phyloP scores from a whole-genome alignment of 345 rosid species.

The Hevea brasiliensis region DNA sequence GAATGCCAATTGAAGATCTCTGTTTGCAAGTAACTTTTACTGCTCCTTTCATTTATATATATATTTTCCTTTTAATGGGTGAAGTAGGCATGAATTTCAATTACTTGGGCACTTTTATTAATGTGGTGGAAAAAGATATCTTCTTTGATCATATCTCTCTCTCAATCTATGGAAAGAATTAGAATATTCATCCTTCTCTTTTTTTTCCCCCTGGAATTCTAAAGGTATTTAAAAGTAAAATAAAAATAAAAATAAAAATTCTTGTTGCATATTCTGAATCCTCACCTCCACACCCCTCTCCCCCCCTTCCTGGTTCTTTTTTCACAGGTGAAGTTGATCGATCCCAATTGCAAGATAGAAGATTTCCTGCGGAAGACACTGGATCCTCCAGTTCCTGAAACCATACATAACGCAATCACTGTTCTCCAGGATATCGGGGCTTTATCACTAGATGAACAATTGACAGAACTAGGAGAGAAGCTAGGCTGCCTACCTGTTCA shows the following conservation, averaged over 20 bases:
- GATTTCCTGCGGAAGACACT: slow-evolving; percentile 69
- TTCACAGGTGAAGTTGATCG: slow-evolving; percentile 85
- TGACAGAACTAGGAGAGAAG: slow-evolving; percentile 89
- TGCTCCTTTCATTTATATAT: not conserved
- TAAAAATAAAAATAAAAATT: too few species aligned
- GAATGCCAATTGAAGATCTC: slow-evolving; percentile 91
- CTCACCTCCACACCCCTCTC: too few species aligned
- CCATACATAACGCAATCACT: slow-evolving; percentile 65
- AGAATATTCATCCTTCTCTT: too few species aligned
- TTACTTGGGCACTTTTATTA: not conserved
- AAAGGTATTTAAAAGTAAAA: not conserved
- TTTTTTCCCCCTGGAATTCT: not conserved
- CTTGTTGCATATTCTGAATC: not conserved
- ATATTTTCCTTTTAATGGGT: not conserved
- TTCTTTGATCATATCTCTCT: not conserved
- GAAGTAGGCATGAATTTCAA: not conserved
- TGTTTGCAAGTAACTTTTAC: slow-evolving; percentile 71
- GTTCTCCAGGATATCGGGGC: slow-evolving; percentile 91
- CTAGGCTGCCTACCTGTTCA: slow-evolving; percentile 84
- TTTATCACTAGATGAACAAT: slow-evolving; percentile 65
- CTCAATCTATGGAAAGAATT: not conserved
- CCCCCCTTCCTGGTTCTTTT: too few species aligned
- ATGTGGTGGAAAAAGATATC: not conserved
- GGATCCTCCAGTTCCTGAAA: slow-evolving; percentile 85
- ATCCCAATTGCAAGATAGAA: slow-evolving; percentile 64